phyloP scores from a whole-genome alignment of 331 rosid genomes.

The Stylosanthes scabra region DNA sequence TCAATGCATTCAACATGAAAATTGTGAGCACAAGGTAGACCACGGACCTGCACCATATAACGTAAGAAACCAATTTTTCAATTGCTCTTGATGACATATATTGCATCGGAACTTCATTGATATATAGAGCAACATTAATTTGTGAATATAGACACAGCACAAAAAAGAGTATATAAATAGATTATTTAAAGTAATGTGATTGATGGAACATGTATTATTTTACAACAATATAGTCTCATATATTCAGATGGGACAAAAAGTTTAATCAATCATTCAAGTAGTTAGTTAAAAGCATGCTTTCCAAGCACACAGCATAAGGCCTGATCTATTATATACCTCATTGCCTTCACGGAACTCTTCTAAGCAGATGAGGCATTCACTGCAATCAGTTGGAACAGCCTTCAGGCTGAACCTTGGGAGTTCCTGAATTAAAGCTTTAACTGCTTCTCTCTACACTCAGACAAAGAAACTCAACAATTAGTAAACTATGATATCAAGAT shows the following conservation, averaged over 20 bases:
- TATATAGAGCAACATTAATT: background rate
- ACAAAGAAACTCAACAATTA: slow-evolving; percentile 36
- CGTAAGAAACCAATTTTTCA: slow-evolving; percentile 30
- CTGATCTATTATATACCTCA: slow-evolving; percentile 54
- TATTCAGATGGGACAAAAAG: slow-evolving; percentile 10
- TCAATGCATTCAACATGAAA: slow-evolving; percentile 91
- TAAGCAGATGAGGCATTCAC: slow-evolving; percentile 87
- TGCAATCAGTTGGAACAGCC: slow-evolving; percentile 92
- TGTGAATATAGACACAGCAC: background rate
- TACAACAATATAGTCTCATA: slow-evolving; percentile 2
- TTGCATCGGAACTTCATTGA: slow-evolving; percentile 16
- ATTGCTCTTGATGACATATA: slow-evolving; percentile 2
- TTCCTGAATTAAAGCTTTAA: slow-evolving; percentile 91
- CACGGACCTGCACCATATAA: slow-evolving; percentile 73
- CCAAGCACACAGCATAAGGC: slow-evolving; percentile 12
- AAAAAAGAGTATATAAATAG: slow-evolving; percentile 1
- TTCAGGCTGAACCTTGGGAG: slow-evolving; percentile 83
- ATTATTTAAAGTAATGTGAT: background rate
- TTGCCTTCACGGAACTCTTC: slow-evolving; percentile 89
- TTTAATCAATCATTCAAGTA: slow-evolving; percentile 13
- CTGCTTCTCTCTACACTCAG: slow-evolving; percentile 82
- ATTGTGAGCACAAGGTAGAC: slow-evolving; percentile 94
- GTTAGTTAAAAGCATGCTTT: slow-evolving; percentile 16
- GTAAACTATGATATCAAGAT: background rate
- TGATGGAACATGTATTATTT: background rate